Conservation (phyloP, 2,329 filamentous ascomycete species). For the Corinectria fuckeliana region DNA sequence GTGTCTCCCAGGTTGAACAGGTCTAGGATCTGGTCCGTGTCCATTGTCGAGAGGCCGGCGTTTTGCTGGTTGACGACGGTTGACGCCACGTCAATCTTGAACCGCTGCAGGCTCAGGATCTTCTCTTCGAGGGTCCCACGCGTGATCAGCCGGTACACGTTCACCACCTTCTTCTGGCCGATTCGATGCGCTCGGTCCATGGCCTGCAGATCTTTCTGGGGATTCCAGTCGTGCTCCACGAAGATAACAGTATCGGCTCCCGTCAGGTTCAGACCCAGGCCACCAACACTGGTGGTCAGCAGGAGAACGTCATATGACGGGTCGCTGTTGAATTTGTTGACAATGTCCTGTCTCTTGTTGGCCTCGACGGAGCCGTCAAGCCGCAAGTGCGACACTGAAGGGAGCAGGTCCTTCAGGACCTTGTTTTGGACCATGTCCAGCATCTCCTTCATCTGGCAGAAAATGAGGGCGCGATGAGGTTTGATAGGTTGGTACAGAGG, state of each 20-base stretch:
- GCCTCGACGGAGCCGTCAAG: conserved; percentile 93
- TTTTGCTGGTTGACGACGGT: conserved; percentile 99
- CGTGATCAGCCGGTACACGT: conserved; percentile 96
- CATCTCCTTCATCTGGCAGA: conserved; percentile 99
- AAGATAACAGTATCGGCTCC: conserved; percentile 99
- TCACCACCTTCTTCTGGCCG: conserved; percentile 99
- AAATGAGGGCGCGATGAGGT: conserved; percentile 92
- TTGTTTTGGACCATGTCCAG: conserved; percentile 97
- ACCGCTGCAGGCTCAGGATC: conserved; percentile 95
- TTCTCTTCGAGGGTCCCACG: conserved; percentile 97
- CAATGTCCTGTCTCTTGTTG: conserved; percentile 92
- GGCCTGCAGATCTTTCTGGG: conserved; percentile 96
- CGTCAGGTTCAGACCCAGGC: conserved; percentile 91
- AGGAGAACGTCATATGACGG: conserved; percentile 95
- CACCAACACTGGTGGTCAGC: conserved; percentile 93
- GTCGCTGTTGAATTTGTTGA: conserved; percentile 98
- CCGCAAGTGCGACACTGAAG: conserved; percentile 90
- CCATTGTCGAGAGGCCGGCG: conserved; percentile 91
- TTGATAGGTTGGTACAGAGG: conserved; percentile 83
- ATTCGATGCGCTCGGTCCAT: conserved; percentile 99
- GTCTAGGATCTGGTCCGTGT: conserved; percentile 97
- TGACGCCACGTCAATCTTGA: conserved; percentile 98
- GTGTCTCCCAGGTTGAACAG: conserved; percentile 90
- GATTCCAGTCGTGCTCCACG: conserved; percentile 99
- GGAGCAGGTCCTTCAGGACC: conserved; percentile 88